Evolutionary conservation across 352 stramenopile genomes (phyloP), one percentile per base, ranked within the genome.

Genomic region (Phytophthora hybrid): DNA sequence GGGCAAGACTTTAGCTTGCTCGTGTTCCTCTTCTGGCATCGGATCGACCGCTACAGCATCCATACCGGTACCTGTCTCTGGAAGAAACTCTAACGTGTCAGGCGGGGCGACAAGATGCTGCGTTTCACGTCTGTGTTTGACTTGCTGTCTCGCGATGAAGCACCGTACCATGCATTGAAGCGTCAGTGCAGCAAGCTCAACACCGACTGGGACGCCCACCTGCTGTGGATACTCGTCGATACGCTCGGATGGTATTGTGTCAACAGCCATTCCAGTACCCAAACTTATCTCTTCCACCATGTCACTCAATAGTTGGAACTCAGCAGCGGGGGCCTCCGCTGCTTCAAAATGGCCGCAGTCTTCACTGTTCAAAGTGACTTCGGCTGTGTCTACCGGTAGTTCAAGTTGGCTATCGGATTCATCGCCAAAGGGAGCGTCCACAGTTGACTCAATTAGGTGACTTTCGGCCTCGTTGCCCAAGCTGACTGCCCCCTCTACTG

Each of bases 101-200:
- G 19, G 47, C 1, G 7, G 47, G 47, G 47, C 3, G 2, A 18
- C 9, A 51, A 14, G 4, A 29, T 32, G 49, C 18, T 63, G 67
- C 26, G 77, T 61, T 37, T 67, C 26, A 19, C 71, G 74, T 63
- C 73, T 81, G 21, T 47, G 69, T 26, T 72, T 69, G 11, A 89
- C 72, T 3, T 65, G 73, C 11, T 21, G 58, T 26, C 77, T 61
- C 1, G 81, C 71, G 19, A 83, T n/a, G 26, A 78, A 79, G 32
- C 79, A 84, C 2, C 82, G 82, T 11, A 71, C 47, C 14, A 77
- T 60, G 21, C 82, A 89, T 64, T 89, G 79, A 7, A 89, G 70
- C 9, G 65, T 55, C 21, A 87, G 14, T 32, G 71, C 82, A 55
- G 81, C 72, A 41, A 65, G 19, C 9, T 82, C n/a, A n/a, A 16